Evolutionary conservation across 73 alveolate genomes (phyloP).

Genomic region (Durusdinium trenchii): DNA sequence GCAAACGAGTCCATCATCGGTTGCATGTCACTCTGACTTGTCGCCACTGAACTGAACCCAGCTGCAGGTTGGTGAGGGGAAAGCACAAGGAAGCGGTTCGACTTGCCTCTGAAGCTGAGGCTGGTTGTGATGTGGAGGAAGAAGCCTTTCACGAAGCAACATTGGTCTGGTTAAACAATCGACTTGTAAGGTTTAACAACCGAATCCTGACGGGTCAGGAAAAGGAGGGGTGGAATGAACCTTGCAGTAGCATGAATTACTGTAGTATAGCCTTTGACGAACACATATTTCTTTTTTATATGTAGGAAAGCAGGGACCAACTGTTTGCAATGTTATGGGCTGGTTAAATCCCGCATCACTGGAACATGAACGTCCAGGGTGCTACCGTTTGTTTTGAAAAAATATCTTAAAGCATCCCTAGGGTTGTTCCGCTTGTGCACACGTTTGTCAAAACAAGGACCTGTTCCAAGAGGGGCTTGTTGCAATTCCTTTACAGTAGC

Average conservation of each 20-base stretch:
- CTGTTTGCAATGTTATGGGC: too few relatives aligned
- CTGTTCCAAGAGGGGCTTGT: too few relatives aligned
- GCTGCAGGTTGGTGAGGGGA: slow-evolving; percentile 42
- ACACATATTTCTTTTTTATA: neutral
- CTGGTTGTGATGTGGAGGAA: neutral
- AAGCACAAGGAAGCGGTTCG: slow-evolving; percentile 61
- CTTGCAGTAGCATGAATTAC: neutral
- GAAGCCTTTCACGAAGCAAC: neutral
- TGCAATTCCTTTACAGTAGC: too few relatives aligned
- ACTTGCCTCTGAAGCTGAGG: slow-evolving; percentile 85
- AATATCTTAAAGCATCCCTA: too few relatives aligned
- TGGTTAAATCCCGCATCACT: too few relatives aligned
- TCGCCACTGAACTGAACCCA: neutral
- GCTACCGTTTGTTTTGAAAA: too few relatives aligned
- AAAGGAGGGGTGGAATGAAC: neutral
- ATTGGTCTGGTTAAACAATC: neutral
- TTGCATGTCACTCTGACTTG: too few relatives aligned
- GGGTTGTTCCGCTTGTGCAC: too few relatives aligned
- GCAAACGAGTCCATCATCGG: neutral
- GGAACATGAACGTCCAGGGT: too few relatives aligned
- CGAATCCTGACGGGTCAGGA: neutral
- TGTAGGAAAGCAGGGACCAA: neutral
- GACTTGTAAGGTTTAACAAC: neutral
- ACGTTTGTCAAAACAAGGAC: too few relatives aligned
- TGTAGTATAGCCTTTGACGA: neutral